Base-by-base conservation (phyloP, 371 early-diverging fungal species). In the Funneliformis caledonium region DNA sequence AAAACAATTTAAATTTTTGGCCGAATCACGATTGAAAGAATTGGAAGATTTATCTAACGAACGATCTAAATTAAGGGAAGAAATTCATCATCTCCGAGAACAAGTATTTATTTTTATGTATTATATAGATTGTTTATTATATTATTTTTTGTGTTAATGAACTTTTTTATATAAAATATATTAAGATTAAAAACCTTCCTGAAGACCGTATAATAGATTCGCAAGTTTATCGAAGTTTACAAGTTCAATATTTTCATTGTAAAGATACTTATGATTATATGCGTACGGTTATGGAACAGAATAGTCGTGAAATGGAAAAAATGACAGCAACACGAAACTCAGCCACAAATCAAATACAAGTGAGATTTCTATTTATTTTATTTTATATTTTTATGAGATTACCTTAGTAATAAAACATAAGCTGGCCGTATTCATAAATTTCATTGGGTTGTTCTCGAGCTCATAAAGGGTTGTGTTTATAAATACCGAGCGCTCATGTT, bases 231-330 rank as follows among this genome's bases (percentile, higher is more conserved):
- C 84, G 85, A 80, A 85, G 86, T 47, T 81, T 86, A n/a, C 85
- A 88, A 45, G 83, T 61, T n/a, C 47, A 81, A 69, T 64, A 42
- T 47, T 26, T 52, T 56, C 77, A 78, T 31, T 50, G 22, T 19
- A 22, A 65, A 59, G 68, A 72, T 2, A 61, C 45, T 16, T 81
- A 31, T 4, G 72, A 69, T 19, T 59, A 70, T 52, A 62, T 31
- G 31, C 59, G 82, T 26, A 80, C 74, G 0, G 92, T 94, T 64
- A 77, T 93, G 4, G 88, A 93, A 12, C 86, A 89, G 60, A 86
- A 93, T 16, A 87, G 87, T 81, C 86, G 85, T 43, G 95, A 97
- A 78, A 78, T 94, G 19, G 93, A 95, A n/a, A 91, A 92, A 60
- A 83, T 96, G n/a, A 89, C 90, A 81, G 83, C 88, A 6, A 91